Base-by-base conservation (phyloP, 352 stramenopile species). In the Phytophthora meadii region DNA sequence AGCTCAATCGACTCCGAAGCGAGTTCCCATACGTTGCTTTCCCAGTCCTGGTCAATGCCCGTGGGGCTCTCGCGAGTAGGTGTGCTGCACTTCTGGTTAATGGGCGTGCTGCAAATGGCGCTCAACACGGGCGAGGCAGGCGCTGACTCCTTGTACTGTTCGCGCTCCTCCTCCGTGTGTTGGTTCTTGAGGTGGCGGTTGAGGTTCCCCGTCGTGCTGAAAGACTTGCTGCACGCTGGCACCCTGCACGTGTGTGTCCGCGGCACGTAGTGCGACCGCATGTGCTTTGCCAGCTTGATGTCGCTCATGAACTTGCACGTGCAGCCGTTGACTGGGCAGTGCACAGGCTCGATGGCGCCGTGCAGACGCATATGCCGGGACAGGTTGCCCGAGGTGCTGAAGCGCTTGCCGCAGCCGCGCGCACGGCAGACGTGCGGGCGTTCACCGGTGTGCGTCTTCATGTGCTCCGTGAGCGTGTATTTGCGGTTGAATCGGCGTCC, bases 401-500 rank as follows among this genome's bases (percentile, higher is more conserved):
- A 85, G 30, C 74, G 75, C 57, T 85, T 85, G 34, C 68, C 74
- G 30, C 77, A 85, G 36, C 49, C 56, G n/a, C 48, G 61, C 5
- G 67, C 70, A 4, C 68, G 65, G 47, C 77, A 85, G 19, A 71
- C 55, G 30, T 85, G 67, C 15, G 77, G 77, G 5, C 70, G 73
- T 24, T 85, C 77, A 32, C 83, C 83, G 37, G 83, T 90, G 74
- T 92, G 83, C 24, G 82, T 92, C 72, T 90, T 90, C 59, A 87
- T 79, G 70, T 92, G 83, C 58, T 90, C 81, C 8, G 68, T 89
- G 58, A 90, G 81, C 37, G 81, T 90, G 58, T 86, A 87, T 42
- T 83, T 86, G 76, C 81, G 81, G 61, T 87, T 83, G 65, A 89
- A 89, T 17, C 76, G 71, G n/a, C 75, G 68, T 22, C 57, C 68